phyloP scores from a whole-genome alignment of 2,329 filamentous ascomycete genomes.

The Alternaria sp. region DNA sequence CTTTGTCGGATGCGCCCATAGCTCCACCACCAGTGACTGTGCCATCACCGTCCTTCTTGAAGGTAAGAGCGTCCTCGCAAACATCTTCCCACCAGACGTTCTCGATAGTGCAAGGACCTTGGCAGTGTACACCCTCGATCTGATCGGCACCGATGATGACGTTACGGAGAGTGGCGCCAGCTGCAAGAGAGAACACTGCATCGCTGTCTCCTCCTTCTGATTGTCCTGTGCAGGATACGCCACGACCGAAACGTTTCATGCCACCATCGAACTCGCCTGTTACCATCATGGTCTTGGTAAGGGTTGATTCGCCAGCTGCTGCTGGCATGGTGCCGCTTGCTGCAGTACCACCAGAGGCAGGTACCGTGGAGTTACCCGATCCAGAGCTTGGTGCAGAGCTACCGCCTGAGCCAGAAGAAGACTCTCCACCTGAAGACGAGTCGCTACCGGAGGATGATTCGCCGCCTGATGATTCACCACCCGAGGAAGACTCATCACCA shows the following conservation, averaged over 20 bases:
- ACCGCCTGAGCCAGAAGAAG: not conserved
- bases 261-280: slow-evolving; percentile 44
- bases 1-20: slow-evolving; percentile 51
- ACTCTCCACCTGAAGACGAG: not conserved
- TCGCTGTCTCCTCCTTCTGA: slow-evolving; percentile 56
- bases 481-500: not conserved
- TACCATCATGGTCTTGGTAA: slow-evolving; percentile 30
- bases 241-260: slow-evolving; percentile 46
- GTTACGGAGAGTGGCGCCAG: slow-evolving; percentile 62
- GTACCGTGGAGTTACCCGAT: slow-evolving; percentile 13
- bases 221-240: slow-evolving; percentile 52
- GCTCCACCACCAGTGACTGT: slow-evolving; percentile 54
- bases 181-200: slow-evolving; percentile 62
- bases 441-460: not conserved
- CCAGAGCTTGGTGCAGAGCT: not conserved
- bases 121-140: slow-evolving; percentile 45
- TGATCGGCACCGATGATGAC: slow-evolving; percentile 64
- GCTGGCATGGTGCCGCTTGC: slow-evolving; percentile 30
- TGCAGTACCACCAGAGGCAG: slow-evolving; percentile 13
- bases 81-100: slow-evolving; percentile 53
- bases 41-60: slow-evolving; percentile 49
- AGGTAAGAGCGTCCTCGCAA: slow-evolving; percentile 52
- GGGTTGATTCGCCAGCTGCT: slow-evolving; percentile 31
- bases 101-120: slow-evolving; percentile 44
- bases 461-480: not conserved